A percentile compares a stretch with the other conserved stretches of the same genome.
These are phyloP conservation scores for Catunica adiposa DNA, from an alignment of 2,329 filamentous ascomycete species.

Conservation along the genomic window DNA sequence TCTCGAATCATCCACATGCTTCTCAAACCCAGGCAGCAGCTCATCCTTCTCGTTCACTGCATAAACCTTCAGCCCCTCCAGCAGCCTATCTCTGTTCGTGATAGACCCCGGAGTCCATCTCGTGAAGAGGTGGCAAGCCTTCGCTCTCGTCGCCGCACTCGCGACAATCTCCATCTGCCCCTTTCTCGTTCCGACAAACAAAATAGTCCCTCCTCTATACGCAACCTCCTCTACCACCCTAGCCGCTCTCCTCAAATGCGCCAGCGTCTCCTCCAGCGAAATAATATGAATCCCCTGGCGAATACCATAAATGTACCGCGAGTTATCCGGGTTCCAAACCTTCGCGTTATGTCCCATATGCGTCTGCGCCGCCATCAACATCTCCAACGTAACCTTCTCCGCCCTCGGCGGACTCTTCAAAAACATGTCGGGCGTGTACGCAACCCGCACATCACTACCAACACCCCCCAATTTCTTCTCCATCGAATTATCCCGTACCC, in stretches of 20 bases:
- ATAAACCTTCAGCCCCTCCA: slow-evolving; percentile 51
- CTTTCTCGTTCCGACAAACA: slow-evolving; percentile 76
- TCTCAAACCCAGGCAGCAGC: slow-evolving; percentile 42
- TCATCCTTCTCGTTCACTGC: slow-evolving; percentile 64
- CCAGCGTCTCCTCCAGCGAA: slow-evolving; percentile 71
- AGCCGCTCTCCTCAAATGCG: slow-evolving; percentile 82
- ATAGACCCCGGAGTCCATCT: slow-evolving; percentile 85
- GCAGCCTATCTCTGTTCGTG: slow-evolving; percentile 81
- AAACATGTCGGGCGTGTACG: slow-evolving; percentile 51
- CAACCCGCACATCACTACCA: slow-evolving; percentile 32
- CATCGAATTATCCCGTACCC: background rate
- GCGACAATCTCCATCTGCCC: slow-evolving; percentile 72
- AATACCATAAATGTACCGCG: slow-evolving; percentile 84
- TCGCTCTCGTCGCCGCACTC: slow-evolving; percentile 58
- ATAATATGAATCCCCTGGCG: slow-evolving; percentile 85
- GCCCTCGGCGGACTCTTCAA: slow-evolving; percentile 57
- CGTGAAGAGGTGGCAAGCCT: slow-evolving; percentile 76
- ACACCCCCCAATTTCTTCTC: slow-evolving; percentile 1
- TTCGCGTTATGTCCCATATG: slow-evolving; percentile 85
- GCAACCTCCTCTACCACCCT: slow-evolving; percentile 80
- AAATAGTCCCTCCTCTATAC: slow-evolving; percentile 63
- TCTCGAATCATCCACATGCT: slow-evolving; percentile 43
- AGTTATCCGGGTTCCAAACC: slow-evolving; percentile 88
- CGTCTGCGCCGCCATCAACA: slow-evolving; percentile 71
- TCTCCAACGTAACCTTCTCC: slow-evolving; percentile 72